Base-by-base conservation (phyloP, 2,329 filamentous ascomycete species). In the Colletotrichum kahawae region DNA sequence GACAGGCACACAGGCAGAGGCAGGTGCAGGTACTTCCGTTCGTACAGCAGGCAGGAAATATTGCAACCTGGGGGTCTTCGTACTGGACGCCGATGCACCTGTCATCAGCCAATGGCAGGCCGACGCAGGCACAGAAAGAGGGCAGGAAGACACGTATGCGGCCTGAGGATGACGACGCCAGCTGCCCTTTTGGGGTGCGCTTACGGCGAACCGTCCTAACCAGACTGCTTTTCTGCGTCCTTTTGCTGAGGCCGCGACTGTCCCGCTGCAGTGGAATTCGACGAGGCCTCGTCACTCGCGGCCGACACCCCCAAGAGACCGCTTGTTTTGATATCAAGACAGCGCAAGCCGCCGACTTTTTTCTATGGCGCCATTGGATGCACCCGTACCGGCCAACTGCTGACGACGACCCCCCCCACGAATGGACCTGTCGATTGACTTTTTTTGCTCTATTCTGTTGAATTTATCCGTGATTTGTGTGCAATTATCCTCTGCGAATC, bases 151-250 rank as follows among this genome's bases (percentile, higher is more conserved):
- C 33, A 63, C 60, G 70, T 74, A 70, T 74, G 65, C 65, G 57
- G 57, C 70, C 74, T 76, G 59, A 74, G 70, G 74, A 70, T 76
- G 74, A 76, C 74, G 74, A 75, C 73, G 74, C 74, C 74, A 66
- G 33, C 74, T 76, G 64, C 73, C 64, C 51, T 48, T 74, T 75
- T 73, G 56, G 70, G 73, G 33, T 21, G 29, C 43, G 43, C 43
- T 48, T 21, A 48, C 43, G 43, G 43, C 43, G 21, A 48, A 43
- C 38, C 18, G 18, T 43, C 38, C 38, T 43, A 31, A 24, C 54
- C 13, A 63, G 8, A 5, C 51, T 59, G 27, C 27, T 33, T 33
- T 31, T 60, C 16, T 18, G 56, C 14, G 57, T 34, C 57, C 16
- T 33, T 69, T 57, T 48, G 34, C 43, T 48, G 43, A 48, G 43